Conservation (phyloP, 192 early-diverging fungal genomes). For the Nowakowskiella sp. region DNA sequence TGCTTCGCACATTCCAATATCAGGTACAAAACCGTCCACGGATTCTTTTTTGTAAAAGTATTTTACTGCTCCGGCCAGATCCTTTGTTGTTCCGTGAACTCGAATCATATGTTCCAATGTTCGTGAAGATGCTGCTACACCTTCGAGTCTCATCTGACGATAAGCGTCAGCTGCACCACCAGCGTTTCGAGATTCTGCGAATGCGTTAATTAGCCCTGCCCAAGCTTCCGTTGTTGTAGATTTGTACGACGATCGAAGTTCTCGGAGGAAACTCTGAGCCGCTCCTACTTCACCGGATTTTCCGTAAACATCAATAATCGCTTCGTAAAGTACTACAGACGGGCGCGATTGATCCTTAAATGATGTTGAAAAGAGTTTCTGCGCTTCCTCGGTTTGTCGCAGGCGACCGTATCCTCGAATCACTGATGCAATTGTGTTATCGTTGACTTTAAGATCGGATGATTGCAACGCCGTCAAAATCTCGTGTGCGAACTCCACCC, state of each 20-base stretch:
- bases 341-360: too few species aligned
- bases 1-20: conserved; percentile 11
- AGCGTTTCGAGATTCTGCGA: too few species aligned
- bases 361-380: too few species aligned
- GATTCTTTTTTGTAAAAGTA: conserved; percentile 26
- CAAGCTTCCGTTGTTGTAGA: too few species aligned
- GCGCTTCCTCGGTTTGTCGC: too few species aligned
- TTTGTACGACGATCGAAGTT: too few species aligned
- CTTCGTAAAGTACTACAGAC: conserved; percentile 8
- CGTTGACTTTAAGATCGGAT: too few species aligned
- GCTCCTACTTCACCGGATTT: conserved; percentile 6
- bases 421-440: too few species aligned
- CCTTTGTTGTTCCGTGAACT: conserved; percentile 7
- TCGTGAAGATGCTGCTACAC: conserved; percentile 9
- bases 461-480: too few species aligned
- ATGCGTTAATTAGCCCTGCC: too few species aligned
- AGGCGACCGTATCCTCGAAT: too few species aligned
- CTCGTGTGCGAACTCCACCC: too few species aligned
- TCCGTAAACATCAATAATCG: conserved; percentile 15
- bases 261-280: conserved; percentile 12
- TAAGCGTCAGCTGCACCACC: conserved; percentile 11
- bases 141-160: conserved; percentile 15
- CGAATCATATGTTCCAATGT: conserved; percentile 11
- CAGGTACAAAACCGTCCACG: conserved; percentile 7
- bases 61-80: conserved; percentile 10